Conservation (phyloP, 257 asterid species). For the Osmanthus fragrans region DNA sequence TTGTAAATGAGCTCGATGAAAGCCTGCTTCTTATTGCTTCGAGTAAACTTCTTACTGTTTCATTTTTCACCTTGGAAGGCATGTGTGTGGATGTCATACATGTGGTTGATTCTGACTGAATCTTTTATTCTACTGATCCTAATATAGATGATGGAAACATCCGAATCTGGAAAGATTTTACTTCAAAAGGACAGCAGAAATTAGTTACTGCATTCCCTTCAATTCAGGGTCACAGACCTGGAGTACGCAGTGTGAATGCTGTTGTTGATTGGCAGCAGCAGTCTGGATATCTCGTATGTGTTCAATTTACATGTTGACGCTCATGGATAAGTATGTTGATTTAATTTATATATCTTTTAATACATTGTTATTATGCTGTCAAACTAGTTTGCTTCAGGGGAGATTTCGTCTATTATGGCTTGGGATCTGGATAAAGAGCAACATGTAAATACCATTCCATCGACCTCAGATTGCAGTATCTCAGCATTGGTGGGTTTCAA, state of each 20-base stretch:
- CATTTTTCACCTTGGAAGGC: not conserved
- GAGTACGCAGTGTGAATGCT: slow-evolving; percentile 83
- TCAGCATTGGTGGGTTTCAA: slow-evolving; percentile 78
- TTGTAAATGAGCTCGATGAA: slow-evolving; percentile 88
- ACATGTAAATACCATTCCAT: slow-evolving; percentile 72
- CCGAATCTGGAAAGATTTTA: slow-evolving; percentile 92
- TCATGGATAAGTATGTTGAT: not conserved
- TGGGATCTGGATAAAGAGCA: slow-evolving; percentile 99
- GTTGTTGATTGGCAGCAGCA: slow-evolving; percentile 99
- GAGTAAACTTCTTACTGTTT: slow-evolving; percentile 50
- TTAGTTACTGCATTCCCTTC: slow-evolving; percentile 90
- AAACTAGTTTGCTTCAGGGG: slow-evolving; percentile 81
- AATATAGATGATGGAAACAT: slow-evolving; percentile 82
- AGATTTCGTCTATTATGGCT: slow-evolving; percentile 81
- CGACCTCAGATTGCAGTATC: slow-evolving; percentile 76
- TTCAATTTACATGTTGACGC: not conserved
- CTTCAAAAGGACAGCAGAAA: slow-evolving; percentile 69
- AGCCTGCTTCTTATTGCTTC: slow-evolving; percentile 98
- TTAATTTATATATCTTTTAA: slow-evolving; percentile 4
- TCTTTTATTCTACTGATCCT: slow-evolving; percentile 23
- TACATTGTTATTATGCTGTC: slow-evolving; percentile 16
- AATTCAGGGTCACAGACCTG: slow-evolving; percentile 87
- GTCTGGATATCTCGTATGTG: slow-evolving; percentile 67
- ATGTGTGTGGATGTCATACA: too few species aligned
- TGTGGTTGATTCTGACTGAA: not conserved